phyloP scores from a whole-genome alignment of 768 basidiomycete species.

The Gymnopilus dilepis region DNA sequence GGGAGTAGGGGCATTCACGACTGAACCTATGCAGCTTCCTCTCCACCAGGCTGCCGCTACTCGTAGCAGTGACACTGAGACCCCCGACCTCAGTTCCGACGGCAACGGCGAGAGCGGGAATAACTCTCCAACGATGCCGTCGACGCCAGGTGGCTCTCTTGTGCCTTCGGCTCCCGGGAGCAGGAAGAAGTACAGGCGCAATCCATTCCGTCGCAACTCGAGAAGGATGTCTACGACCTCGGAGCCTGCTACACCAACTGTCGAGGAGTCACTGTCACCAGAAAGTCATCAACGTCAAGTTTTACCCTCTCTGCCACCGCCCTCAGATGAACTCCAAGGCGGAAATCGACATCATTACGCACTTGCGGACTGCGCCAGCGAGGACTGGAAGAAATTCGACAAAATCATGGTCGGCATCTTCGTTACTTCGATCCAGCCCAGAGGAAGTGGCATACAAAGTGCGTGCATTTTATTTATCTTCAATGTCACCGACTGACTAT shows the following conservation, averaged over 20 bases:
- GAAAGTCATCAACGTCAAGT: conserved; percentile 88
- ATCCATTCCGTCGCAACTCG: conserved; percentile 16
- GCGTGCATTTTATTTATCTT: no score
- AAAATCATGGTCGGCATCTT: conserved; percentile 92
- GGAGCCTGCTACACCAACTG: not conserved
- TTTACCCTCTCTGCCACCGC: conserved; percentile 92
- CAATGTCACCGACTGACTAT: not conserved
- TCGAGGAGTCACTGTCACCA: conserved; percentile 16
- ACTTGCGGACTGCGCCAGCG: conserved; percentile 95
- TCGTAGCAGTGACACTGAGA: not conserved
- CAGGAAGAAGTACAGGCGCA: conserved; percentile 23
- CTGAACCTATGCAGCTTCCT: conserved; percentile 55
- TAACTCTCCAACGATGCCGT: not conserved
- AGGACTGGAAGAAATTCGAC: conserved; percentile 91
- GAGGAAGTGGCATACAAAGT: conserved; percentile 93
- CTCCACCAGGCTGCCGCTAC: conserved; percentile 40
- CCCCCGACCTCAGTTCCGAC: conserved; percentile 24
- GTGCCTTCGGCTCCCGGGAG: not conserved
- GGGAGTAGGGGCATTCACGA: conserved; percentile 34
- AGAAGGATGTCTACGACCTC: conserved; percentile 25
- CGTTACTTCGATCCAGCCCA: conserved; percentile 92
- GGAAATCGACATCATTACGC: conserved; percentile 94
- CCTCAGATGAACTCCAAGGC: conserved; percentile 84
- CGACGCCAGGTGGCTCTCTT: not conserved
- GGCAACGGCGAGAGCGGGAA: conserved; percentile 21